phyloP scores from a whole-genome alignment of 192 early-diverging fungal species.

The Linnemannia schmuckeri region DNA sequence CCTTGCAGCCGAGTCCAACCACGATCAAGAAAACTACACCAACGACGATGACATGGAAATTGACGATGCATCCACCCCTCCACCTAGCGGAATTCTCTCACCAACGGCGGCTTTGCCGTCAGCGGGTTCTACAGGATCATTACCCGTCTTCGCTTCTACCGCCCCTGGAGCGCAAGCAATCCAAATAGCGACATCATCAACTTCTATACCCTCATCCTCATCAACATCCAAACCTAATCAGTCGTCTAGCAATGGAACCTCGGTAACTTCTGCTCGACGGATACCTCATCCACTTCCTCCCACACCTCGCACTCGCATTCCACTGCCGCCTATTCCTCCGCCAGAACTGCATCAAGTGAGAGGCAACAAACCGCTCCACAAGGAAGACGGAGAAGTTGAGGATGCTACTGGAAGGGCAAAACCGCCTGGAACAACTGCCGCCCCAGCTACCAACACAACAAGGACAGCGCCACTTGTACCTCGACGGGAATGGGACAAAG shows the following conservation, averaged over 20 bases:
- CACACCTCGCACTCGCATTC: constrained; percentile 45
- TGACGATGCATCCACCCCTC: constrained; percentile 58
- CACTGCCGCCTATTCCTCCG: constrained; percentile 39
- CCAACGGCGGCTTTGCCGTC: constrained; percentile 16
- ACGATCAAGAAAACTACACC: constrained; percentile 43
- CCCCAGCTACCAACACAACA: neutral
- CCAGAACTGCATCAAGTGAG: constrained; percentile 49
- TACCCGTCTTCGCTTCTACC: constrained; percentile 7
- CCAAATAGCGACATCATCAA: neutral
- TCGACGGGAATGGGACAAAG: constrained; percentile 46
- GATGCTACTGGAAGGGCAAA: constrained; percentile 9
- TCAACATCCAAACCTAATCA: constrained; percentile 19
- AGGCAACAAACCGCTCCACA: constrained; percentile 29
- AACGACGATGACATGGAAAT: constrained; percentile 63
- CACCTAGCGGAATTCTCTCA: constrained; percentile 38
- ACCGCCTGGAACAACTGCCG: neutral
- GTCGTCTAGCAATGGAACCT: neutral
- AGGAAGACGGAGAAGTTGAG: constrained; percentile 44
- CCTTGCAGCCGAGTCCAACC: constrained; percentile 32
- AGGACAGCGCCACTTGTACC: constrained; percentile 14
- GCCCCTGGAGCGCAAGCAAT: neutral
- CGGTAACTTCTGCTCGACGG: constrained; percentile 15
- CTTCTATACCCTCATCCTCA: constrained; percentile 17
- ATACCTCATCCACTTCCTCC: constrained; percentile 45
- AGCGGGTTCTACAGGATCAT: constrained; percentile 17